phyloP scores from a whole-genome alignment of 108 stramenopile genomes.

The Thalassiosira profunda region DNA sequence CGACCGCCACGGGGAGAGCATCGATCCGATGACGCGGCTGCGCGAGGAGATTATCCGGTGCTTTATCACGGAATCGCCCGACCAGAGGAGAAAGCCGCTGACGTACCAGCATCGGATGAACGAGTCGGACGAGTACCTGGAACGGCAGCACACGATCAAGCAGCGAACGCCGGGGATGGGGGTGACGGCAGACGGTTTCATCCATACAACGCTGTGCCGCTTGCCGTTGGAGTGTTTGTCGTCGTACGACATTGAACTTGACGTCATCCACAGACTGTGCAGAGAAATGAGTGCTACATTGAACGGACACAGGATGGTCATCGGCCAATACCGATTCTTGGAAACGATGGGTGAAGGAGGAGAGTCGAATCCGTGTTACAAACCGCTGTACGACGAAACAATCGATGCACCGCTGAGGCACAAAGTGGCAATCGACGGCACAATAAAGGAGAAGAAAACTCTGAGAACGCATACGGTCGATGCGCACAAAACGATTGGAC shows the following conservation, averaged over 20 bases:
- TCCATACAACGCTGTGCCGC: constrained; percentile 65
- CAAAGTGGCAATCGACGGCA: constrained; percentile 30
- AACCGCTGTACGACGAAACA: constrained; percentile 58
- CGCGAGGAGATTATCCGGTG: constrained; percentile 62
- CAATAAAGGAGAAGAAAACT: constrained; percentile 1
- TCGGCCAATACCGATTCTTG: constrained; percentile 54
- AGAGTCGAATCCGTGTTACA: constrained; percentile 66
- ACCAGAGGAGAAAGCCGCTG: constrained; percentile 39
- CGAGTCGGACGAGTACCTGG: not conserved
- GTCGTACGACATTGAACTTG: constrained; percentile 53
- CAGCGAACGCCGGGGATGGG: constrained; percentile 58
- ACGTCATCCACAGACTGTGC: constrained; percentile 57
- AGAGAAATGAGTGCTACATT: constrained; percentile 64
- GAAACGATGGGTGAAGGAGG: constrained; percentile 71
- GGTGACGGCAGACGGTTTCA: constrained; percentile 57
- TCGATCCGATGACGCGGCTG: constrained; percentile 57
- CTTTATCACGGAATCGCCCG: constrained; percentile 56
- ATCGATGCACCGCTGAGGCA: constrained; percentile 54
- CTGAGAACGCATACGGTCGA: not conserved
- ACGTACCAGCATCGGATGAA: constrained; percentile 41
- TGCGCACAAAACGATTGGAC: constrained; percentile 4
- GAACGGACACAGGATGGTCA: constrained; percentile 65
- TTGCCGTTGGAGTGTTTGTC: constrained; percentile 60
- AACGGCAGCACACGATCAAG: constrained; percentile 50
- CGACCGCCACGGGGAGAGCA: constrained; percentile 57